These are phyloP conservation scores for Boletellus sp. DNA, from an alignment of 1,284 basidiomycete species.

Conservation along the genomic window DNA sequence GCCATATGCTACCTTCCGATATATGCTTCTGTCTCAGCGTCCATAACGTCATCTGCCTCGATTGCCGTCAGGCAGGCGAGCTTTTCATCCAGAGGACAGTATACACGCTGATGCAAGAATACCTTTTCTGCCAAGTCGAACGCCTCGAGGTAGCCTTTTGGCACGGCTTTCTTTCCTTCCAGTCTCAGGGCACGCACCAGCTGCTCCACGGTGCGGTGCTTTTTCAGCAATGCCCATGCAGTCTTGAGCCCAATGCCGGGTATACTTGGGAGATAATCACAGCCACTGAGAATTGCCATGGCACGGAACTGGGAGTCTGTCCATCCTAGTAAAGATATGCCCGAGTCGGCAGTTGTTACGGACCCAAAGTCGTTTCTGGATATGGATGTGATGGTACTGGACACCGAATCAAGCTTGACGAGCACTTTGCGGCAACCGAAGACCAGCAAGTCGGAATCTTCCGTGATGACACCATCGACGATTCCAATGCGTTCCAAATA, in stretches of 20 bases:
- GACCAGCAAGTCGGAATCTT: constrained; percentile 97
- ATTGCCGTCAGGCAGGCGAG: constrained; percentile 70
- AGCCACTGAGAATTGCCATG: constrained; percentile 96
- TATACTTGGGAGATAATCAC: constrained; percentile 95
- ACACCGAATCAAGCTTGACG: constrained; percentile 80
- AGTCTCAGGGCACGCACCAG: constrained; percentile 77
- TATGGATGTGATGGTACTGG: constrained; percentile 77
- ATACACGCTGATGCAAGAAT: constrained; percentile 93
- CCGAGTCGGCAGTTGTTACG: constrained; percentile 51
- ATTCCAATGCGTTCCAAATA: constrained; percentile 83
- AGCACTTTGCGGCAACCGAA: constrained; percentile 89
- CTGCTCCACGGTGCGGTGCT: constrained; percentile 85
- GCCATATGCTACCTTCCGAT: constrained; percentile 60
- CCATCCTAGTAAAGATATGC: constrained; percentile 85
- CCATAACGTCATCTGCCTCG: constrained; percentile 49
- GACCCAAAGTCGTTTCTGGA: constrained; percentile 74
- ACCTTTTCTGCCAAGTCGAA: constrained; percentile 84
- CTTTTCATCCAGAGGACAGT: constrained; percentile 64
- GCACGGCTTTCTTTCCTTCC: constrained; percentile 85
- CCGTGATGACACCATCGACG: constrained; percentile 92
- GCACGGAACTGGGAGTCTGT: constrained; percentile 85
- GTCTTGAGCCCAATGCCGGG: constrained; percentile 94
- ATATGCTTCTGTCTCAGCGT: constrained; percentile 63
- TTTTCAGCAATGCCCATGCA: constrained; percentile 80
- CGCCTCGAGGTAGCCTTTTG: constrained; percentile 70